Evolutionary conservation across 176 grass and related monocot genomes (phyloP).

Genomic region (Canna indica): DNA sequence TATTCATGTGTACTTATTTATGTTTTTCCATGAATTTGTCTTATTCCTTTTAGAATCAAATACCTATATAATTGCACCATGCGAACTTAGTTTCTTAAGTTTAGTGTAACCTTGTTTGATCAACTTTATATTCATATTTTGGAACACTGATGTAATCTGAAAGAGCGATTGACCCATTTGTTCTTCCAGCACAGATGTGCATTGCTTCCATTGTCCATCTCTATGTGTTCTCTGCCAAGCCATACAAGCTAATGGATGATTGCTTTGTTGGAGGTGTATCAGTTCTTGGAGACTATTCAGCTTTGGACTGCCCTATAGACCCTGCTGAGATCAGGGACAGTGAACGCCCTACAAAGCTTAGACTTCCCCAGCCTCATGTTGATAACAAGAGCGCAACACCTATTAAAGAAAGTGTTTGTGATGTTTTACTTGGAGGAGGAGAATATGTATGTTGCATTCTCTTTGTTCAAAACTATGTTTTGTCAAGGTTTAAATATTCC

Average conservation of each 20-base stretch:
- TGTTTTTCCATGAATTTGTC: no score
- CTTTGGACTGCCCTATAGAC: slow-evolving; percentile 66
- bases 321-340: slow-evolving; percentile 87
- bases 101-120: no score
- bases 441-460: slow-evolving; percentile 61
- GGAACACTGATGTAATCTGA: not conserved
- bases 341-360: slow-evolving; percentile 50
- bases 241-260: slow-evolving; percentile 69
- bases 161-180: slow-evolving; percentile 9
- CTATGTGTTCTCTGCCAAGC: slow-evolving; percentile 76
- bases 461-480: not conserved
- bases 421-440: slow-evolving; percentile 77
- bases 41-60: no score
- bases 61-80: no score
- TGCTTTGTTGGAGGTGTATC: slow-evolving; percentile 43
- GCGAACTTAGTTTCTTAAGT: no score
- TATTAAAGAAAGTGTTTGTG: slow-evolving; percentile 73
- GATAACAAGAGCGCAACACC: slow-evolving; percentile 34
- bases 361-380: slow-evolving; percentile 45
- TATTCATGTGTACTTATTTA: no score
- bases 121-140: slow-evolving; percentile 7
- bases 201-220: slow-evolving; percentile 72
- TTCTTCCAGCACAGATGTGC: slow-evolving; percentile 67
- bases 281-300: slow-evolving; percentile 82
- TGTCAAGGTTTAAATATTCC: no score